These are phyloP conservation scores for Cutaneotrichosporon dermatis DNA, from an alignment of 1,284 basidiomycete genomes.

Conservation along the genomic window DNA sequence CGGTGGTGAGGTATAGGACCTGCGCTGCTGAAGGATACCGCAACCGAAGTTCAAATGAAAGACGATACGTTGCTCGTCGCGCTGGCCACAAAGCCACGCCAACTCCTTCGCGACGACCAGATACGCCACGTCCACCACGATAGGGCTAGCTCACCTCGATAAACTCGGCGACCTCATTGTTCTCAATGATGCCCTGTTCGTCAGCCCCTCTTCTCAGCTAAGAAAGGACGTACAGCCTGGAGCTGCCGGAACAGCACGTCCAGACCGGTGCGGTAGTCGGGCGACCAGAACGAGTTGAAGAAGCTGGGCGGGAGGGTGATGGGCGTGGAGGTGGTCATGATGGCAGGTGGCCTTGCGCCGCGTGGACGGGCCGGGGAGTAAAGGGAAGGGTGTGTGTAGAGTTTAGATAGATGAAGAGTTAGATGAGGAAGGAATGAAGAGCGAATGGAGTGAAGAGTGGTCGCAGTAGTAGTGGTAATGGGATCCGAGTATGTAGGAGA, in stretches of 20 bases:
- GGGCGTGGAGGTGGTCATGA: slow-evolving; percentile 61
- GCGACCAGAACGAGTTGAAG: slow-evolving; percentile 86
- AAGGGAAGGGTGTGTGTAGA: no score
- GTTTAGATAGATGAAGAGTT: background rate
- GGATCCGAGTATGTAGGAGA: no score
- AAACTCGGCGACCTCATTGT: slow-evolving; percentile 73
- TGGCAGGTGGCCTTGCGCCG: background rate
- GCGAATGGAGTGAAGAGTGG: background rate
- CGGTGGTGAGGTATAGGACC: no score
- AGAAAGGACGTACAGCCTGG: slow-evolving; percentile 59
- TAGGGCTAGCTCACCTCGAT: slow-evolving; percentile 58
- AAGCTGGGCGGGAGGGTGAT: slow-evolving; percentile 78
- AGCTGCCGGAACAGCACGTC: slow-evolving; percentile 71
- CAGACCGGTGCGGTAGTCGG: slow-evolving; percentile 76
- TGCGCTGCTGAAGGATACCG: no score
- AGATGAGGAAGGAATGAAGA: background rate
- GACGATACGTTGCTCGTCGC: no score
- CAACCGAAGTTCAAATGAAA: no score
- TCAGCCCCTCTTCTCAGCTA: background rate
- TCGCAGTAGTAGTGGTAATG: background rate
- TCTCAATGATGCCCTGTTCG: slow-evolving; percentile 55
- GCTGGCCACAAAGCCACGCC: background rate
- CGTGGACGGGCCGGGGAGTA: no score
- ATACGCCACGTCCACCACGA: background rate
- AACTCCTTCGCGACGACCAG: no score